Evolutionary conservation across 1,284 basidiomycete genomes (phyloP).

Genomic region (Heterobasidion occidentale): DNA sequence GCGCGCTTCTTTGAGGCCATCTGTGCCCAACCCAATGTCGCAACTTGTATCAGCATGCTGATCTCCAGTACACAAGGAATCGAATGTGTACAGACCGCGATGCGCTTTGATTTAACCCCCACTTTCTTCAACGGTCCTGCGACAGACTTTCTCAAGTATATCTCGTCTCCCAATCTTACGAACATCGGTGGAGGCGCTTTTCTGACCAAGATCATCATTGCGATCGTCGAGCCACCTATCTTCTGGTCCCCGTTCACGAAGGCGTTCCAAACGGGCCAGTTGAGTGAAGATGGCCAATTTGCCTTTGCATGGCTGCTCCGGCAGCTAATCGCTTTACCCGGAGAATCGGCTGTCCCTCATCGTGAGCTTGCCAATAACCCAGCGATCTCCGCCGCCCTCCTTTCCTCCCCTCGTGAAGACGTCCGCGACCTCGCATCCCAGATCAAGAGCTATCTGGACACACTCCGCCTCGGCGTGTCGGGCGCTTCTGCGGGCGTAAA

Average conservation of each 20-base stretch:
- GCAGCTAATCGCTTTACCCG: conserved; percentile 35
- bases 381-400: conserved; percentile 24
- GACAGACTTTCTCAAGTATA: conserved; percentile 29
- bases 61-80: conserved; percentile 35
- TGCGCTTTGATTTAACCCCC: conserved; percentile 32
- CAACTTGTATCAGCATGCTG: conserved; percentile 27
- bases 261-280: conserved; percentile 28
- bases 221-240: conserved; percentile 44
- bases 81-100: conserved; percentile 31
- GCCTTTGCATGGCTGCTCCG: conserved; percentile 46
- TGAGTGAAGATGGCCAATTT: conserved; percentile 27
- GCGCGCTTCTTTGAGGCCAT: conserved; percentile 41
- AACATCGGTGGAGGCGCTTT: conserved; percentile 34
- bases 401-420: conserved; percentile 25
- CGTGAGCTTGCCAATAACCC: conserved; percentile 28
- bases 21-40: conserved; percentile 29
- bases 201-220: conserved; percentile 29
- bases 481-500: conserved; percentile 13
- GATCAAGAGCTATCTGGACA: conserved; percentile 34
- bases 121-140: conserved; percentile 39
- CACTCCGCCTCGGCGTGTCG: conserved; percentile 12
- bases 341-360: conserved; percentile 26
- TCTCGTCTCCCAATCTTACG: conserved; percentile 29
- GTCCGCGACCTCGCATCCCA: conserved; percentile 28
- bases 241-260: conserved; percentile 40